Percentiles rank a stretch among this genome's conserved stretches.
Conservation (phyloP, 2,329 filamentous ascomycete species). For the Acephala macrosclerotiorum region DNA sequence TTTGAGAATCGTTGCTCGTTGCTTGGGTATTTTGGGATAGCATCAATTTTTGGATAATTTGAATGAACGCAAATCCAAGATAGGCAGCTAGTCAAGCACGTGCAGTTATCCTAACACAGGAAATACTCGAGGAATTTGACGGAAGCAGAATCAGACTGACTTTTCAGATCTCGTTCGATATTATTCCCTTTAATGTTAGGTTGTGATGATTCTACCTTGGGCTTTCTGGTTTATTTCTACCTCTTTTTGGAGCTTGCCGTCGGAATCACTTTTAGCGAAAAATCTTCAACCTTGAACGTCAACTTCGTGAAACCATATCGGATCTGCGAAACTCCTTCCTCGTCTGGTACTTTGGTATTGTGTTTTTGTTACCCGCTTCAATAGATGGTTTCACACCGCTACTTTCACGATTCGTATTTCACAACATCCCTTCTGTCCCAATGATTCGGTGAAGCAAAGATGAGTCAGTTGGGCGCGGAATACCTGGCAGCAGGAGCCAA, state of each 20-base stretch:
- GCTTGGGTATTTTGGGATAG: not conserved
- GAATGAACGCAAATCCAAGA: too few relatives aligned
- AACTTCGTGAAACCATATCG: conserved; percentile 12
- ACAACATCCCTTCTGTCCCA: conserved; percentile 3
- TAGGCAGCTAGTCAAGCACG: too few relatives aligned
- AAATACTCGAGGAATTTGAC: too few relatives aligned
- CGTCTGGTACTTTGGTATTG: not conserved
- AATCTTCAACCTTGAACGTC: conserved; percentile 18
- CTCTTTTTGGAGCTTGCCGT: conserved; percentile 1
- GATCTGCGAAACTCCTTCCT: not conserved
- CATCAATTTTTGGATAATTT: not conserved
- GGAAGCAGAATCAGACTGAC: too few relatives aligned
- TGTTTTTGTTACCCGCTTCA: not conserved
- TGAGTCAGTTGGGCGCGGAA: conserved; percentile 36
- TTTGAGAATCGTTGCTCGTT: not conserved
- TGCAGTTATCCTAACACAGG: too few relatives aligned
- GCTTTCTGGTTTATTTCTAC: too few relatives aligned
- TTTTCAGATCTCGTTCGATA: too few relatives aligned
- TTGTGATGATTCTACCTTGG: too few relatives aligned
- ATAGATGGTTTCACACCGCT: not conserved
- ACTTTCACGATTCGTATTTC: not conserved
- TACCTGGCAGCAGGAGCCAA: conserved; percentile 78
- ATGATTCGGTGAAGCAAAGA: conserved; percentile 28
- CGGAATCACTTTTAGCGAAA: conserved; percentile 21
- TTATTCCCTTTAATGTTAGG: too few relatives aligned